Base-by-base conservation (phyloP, 23 red algal species). In the Cyanidioschyzon merolae region DNA sequence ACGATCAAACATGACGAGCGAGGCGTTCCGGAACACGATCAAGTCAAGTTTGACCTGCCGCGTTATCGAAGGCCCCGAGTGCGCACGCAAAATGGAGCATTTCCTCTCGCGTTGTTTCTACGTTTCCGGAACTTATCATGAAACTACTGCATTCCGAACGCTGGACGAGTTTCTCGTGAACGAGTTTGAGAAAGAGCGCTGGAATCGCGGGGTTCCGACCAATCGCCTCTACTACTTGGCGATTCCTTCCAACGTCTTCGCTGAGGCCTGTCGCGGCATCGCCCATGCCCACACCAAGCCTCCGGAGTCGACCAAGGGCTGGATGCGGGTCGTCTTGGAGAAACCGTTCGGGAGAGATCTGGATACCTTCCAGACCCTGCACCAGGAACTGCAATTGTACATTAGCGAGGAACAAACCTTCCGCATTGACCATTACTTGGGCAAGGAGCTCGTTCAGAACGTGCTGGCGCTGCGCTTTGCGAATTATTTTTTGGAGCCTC, bases 391-490 rank as follows among this genome's bases (percentile, higher is more conserved):
- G 36, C 74, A 77, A 2, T 41, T 63, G 51, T 83, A 86, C 31
- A 75, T 96, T 24, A 71, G 45, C 7, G 92, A 96, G 82, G 87
- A 87, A 16, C 86, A 96, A 71, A 87, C 82, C 17, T 96, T 83
- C 75, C 83, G 92, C 15, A 96, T 96, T 39, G 92, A 96, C 83
- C 92, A 96, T 58, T 96, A 90, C 41, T 76, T 90, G 38, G 92
- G 87, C 0, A 96, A 96, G 76, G 92, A 90, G 83, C 80, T 96
- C 12, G 87, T 96, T 15, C 92, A 96, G 76, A 96, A 96, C 77
- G 77, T 96, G 51, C 87, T 90, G 86, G 87, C 92, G 41, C 76
- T 96, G 68, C 84, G 92, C 1, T 96, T 96, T 75, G 92, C 87
- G 16, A 96, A 96, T 57, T 79, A 79, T 50, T 76, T 96, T 24